phyloP scores from a whole-genome alignment of 345 rosid genomes.

The Eucalyptus pauciflora region DNA sequence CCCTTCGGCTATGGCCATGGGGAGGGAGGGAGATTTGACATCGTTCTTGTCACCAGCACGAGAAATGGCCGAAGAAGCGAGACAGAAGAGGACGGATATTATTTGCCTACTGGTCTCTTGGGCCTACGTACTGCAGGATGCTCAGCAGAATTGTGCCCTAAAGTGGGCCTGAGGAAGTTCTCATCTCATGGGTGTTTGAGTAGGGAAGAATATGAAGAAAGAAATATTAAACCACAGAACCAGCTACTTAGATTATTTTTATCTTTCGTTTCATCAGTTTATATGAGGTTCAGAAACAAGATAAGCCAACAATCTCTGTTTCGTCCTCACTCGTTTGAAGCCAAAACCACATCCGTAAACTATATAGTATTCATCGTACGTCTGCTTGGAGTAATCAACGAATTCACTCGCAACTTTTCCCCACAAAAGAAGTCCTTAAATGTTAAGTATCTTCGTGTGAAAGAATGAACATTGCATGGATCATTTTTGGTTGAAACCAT shows the following conservation, averaged over 20 bases:
- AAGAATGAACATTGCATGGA: neutral
- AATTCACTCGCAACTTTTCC: neutral
- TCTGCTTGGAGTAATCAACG: neutral
- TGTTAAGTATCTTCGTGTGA: neutral
- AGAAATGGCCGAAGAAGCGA: neutral
- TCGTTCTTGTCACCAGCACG: neutral
- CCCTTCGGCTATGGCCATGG: neutral
- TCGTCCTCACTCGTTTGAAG: neutral
- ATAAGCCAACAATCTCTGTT: neutral
- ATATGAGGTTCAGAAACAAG: neutral
- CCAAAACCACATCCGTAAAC: neutral
- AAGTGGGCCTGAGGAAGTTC: neutral
- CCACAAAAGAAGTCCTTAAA: neutral
- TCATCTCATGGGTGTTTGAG: neutral
- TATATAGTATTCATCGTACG: neutral
- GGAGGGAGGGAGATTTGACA: neutral
- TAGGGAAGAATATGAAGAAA: neutral
- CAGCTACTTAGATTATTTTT: neutral
- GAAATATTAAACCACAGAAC: neutral
- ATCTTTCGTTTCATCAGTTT: neutral
- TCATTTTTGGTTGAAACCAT: neutral
- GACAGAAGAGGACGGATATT: neutral
- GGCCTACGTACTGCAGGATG: neutral
- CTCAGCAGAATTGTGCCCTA: neutral
- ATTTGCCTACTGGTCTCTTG: neutral